Evolutionary conservation across 352 stramenopile genomes (phyloP), one percentile per base, ranked within the genome.

Genomic region (Blastocystis sp.): DNA sequence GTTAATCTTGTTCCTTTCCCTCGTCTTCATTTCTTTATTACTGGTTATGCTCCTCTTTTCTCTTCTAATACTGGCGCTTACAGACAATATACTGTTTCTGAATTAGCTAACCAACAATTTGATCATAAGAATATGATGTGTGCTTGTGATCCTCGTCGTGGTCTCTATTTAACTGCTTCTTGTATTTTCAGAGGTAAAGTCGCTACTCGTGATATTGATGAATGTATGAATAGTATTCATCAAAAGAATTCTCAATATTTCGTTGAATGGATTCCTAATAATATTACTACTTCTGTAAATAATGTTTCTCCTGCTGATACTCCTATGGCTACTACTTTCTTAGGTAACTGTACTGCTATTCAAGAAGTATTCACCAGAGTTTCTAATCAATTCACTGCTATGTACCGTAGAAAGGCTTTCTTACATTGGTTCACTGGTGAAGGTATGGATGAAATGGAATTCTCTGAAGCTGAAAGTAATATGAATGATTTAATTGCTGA

Each of bases 111-210:
- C 70, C 88, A 96, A 73, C 83, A 89, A 65, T 98, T 97, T 68
- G 91, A 98, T 70, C 86, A 90, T 27, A 96, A 96, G 79, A 96
- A 96, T 75, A 98, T 98, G 91, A 98, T 98, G 91, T 96, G 87
- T 66, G 88, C 88, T 35, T 83, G 84, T 36, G 91, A 98, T 77
- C 91, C 91, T 71, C 87, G 91, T 67, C 90, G 96, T 71, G 90
- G 90, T 72, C 84, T 87, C 64, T 97, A 96, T 82, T 80, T 97
- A 66, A 96, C 90, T 32, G 93, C 88, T 57, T 83, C 86, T n/a
- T 93, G 88, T 78, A 94, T 97, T 80, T 97, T 95, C 86, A 87
- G 90, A 76, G 91, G 91, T 64, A 78, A 77, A 70, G 95, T 98
- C 87, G 95, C 87, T 58, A 94, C 86, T 68, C 96, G 96, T 77